Percentiles rank a stretch among this genome's conserved stretches.
Conservation (phyloP, 139 green algal species). For the Chlorella sp. region DNA sequence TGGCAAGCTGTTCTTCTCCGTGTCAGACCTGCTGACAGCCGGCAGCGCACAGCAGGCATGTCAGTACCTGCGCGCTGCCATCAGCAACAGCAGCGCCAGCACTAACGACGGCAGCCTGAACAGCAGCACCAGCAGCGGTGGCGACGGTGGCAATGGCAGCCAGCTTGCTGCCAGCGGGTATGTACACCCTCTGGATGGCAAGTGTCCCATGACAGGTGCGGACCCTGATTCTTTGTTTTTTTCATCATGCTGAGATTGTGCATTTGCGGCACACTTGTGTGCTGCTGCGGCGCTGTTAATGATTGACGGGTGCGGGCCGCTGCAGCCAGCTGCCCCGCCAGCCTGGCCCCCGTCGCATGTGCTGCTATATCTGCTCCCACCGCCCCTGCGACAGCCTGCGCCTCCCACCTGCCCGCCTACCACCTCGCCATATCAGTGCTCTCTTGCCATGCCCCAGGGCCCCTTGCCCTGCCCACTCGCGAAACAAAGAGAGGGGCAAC, state of each 20-base stretch:
- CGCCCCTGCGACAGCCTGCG: no score
- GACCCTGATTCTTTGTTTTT: neutral
- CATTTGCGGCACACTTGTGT: no score
- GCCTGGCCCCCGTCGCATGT: no score
- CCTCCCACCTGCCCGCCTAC: no score
- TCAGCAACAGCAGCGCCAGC: neutral
- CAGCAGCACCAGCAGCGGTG: conserved; percentile 5
- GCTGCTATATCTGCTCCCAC: neutral
- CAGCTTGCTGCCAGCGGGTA: neutral
- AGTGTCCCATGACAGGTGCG: conserved; percentile 14
- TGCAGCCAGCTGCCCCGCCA: no score
- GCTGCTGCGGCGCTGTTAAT: no score
- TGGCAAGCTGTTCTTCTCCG: neutral
- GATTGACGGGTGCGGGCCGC: neutral
- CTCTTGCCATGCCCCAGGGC: no score
- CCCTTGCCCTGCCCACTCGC: neutral
- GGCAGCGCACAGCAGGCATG: conserved; percentile 5
- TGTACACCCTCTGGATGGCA: neutral
- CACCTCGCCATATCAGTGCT: no score
- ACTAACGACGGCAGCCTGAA: neutral
- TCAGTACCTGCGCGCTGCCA: neutral
- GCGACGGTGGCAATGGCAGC: neutral
- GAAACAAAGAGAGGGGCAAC: neutral
- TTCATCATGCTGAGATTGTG: neutral
- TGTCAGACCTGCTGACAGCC: neutral